These are phyloP conservation scores for Acidomyces sp. DNA, from an alignment of 495 filamentous ascomycete species.

Conservation along the genomic window DNA sequence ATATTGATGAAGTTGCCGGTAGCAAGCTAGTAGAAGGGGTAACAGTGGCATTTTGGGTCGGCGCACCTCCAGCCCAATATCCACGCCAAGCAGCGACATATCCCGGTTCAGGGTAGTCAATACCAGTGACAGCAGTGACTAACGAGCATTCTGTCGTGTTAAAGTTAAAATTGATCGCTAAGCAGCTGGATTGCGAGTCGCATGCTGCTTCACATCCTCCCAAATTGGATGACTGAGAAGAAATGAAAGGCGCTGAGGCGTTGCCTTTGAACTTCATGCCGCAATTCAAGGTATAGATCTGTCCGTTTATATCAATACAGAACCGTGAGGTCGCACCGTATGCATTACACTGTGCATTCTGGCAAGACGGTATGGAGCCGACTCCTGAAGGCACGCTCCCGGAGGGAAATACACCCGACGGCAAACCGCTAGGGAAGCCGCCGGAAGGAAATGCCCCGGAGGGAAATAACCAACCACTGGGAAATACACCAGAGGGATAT, in stretches of 20 bases:
- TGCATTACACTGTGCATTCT: neutral
- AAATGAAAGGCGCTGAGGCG: neutral
- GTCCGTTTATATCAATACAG: neutral
- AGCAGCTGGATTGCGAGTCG: neutral
- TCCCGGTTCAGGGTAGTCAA: neutral
- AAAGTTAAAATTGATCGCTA: constrained; percentile 5
- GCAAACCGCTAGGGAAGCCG: neutral
- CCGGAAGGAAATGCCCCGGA: neutral
- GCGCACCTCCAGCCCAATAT: constrained; percentile 5
- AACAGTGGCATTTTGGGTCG: neutral
- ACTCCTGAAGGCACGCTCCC: neutral
- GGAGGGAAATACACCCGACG: neutral
- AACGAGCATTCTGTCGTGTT: neutral
- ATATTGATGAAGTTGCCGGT: neutral
- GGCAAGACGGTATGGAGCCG: neutral
- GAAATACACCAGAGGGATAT: neutral
- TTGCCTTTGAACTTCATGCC: constrained; percentile 6
- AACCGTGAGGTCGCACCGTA: constrained; percentile 1
- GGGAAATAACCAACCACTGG: no score
- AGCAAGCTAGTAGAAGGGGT: no score
- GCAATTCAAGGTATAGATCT: constrained; percentile 12
- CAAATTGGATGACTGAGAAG: neutral
- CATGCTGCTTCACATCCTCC: constrained; percentile 1
- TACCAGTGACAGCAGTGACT: constrained; percentile 3
- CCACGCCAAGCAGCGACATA: constrained; percentile 5